Base-by-base conservation (phyloP, 805 yeast genomes). In the Saccharomycopsis javanensis region DNA sequence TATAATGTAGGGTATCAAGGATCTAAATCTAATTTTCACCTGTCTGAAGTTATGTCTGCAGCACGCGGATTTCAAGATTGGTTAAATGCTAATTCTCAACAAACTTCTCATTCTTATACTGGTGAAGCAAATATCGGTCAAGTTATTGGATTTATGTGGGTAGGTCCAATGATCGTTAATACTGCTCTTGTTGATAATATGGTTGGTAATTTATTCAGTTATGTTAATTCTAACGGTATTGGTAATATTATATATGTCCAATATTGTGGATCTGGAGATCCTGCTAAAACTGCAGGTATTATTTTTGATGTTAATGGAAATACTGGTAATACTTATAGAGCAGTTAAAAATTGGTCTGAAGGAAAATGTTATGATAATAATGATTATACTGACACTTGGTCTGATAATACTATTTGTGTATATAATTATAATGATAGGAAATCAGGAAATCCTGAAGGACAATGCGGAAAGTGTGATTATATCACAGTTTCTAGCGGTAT, bases 181-280 rank as follows among this genome's bases (percentile, higher is more conserved):
- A n/a, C n/a, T n/a, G n/a, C n/a, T n/a, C n/a, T n/a, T n/a, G n/a
- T 28, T 51, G 54, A 46, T 33, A 51, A 11, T 33, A 27, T 23
- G 54, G 54, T 5, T 51, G 46, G 46, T n/a, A n/a, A n/a, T n/a
- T n/a, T n/a, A n/a, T n/a, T n/a, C n/a, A n/a, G n/a, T n/a, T n/a
- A n/a, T n/a, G n/a, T n/a, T n/a, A n/a, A n/a, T n/a, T n/a, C n/a
- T n/a, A n/a, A 51, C 45, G 54, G 54, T 51, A 51, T 51, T 11
- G 28, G 46, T 18, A 51, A 51, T 38, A 31, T 38, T 11, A 51
- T 33, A 35, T 51, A 51, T 18, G 38, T 33, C 16, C 46, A 33
- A 33, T 33, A 51, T 35, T 51, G 54, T 51, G 54, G 31, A 34
- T 31, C 54, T 33, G 54, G 54, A n/a, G 54, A 51, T 23, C 54